Percentiles rank a stretch among this genome's conserved stretches.
Conservation (phyloP, 2,329 filamentous ascomycete genomes). For the Eutypella sp. region DNA sequence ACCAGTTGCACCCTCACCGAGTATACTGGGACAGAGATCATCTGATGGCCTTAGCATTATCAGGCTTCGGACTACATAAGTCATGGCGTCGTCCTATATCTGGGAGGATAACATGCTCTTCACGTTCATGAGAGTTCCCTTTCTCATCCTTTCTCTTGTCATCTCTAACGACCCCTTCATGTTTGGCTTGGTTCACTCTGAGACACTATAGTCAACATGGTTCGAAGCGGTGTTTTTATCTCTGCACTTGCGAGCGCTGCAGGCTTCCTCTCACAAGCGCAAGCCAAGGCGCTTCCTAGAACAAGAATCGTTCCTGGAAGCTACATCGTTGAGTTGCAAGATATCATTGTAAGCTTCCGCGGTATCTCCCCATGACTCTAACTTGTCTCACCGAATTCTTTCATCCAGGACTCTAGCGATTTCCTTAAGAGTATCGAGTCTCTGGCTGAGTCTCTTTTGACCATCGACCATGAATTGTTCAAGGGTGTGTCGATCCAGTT, state of each 20-base stretch:
- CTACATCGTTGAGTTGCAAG: constrained; percentile 51
- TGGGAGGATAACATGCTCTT: too few species aligned
- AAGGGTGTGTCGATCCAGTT: constrained; percentile 51
- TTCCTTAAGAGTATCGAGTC: constrained; percentile 33
- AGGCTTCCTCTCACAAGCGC: constrained; percentile 13
- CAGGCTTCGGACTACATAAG: too few species aligned
- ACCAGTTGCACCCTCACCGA: too few species aligned
- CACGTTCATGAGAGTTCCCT: constrained; percentile 5
- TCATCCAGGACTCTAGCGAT: constrained; percentile 39
- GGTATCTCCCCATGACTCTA: not conserved
- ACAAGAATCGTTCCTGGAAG: constrained; percentile 37
- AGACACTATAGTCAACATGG: constrained; percentile 16
- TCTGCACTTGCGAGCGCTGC: constrained; percentile 21
- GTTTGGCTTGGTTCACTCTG: constrained; percentile 5
- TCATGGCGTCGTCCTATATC: too few species aligned
- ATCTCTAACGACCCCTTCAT: constrained; percentile 6
- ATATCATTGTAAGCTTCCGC: constrained; percentile 35
- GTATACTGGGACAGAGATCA: too few species aligned
- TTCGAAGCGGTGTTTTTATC: constrained; percentile 20
- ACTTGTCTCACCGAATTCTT: not conserved
- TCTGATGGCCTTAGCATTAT: too few species aligned
- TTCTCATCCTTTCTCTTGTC: constrained; percentile 8
- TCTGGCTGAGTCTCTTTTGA: constrained; percentile 41
- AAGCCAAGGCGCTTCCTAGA: constrained; percentile 14
- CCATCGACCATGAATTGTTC: constrained; percentile 47